These are phyloP conservation scores for Psilocybe azurescens DNA, from an alignment of 768 basidiomycete species.

Conservation along the genomic window DNA sequence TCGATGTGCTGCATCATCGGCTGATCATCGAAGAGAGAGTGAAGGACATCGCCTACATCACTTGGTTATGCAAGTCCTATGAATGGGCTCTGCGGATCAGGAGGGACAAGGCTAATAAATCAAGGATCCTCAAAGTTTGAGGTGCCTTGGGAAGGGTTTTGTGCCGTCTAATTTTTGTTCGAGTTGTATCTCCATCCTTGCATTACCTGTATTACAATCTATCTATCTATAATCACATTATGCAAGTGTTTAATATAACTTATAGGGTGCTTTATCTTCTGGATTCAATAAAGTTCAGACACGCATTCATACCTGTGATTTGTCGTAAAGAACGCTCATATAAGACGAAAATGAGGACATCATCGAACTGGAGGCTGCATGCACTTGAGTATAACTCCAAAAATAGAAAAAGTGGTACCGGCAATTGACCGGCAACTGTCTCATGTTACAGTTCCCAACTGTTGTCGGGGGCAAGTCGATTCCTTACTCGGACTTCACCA, in stretches of 20 bases:
- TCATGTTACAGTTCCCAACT: too few species aligned
- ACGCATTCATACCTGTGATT: too few species aligned
- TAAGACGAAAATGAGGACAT: too few species aligned
- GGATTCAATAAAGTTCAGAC: too few species aligned
- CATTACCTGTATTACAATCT: neutral
- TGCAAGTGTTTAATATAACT: neutral
- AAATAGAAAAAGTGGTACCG: too few species aligned
- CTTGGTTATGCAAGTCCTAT: constrained; percentile 77
- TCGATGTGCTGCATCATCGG: constrained; percentile 81
- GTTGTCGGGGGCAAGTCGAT: too few species aligned
- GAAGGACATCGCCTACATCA: constrained; percentile 70
- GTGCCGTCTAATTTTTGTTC: neutral
- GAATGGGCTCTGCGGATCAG: constrained; percentile 68
- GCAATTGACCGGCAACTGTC: too few species aligned
- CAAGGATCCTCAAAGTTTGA: neutral
- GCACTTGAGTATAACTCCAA: too few species aligned
- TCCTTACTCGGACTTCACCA: neutral
- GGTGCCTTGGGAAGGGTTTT: too few species aligned
- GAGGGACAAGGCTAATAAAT: constrained; percentile 47
- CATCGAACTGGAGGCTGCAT: too few species aligned
- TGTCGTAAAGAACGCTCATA: too few species aligned
- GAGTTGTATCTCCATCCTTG: neutral
- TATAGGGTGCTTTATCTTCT: too few species aligned
- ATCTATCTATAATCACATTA: neutral
- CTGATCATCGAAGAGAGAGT: constrained; percentile 50